A percentile compares a stretch with the other conserved stretches of the same genome.
phyloP scores from a whole-genome alignment of 345 rosid genomes.

The Lagerstroemia speciosa region DNA sequence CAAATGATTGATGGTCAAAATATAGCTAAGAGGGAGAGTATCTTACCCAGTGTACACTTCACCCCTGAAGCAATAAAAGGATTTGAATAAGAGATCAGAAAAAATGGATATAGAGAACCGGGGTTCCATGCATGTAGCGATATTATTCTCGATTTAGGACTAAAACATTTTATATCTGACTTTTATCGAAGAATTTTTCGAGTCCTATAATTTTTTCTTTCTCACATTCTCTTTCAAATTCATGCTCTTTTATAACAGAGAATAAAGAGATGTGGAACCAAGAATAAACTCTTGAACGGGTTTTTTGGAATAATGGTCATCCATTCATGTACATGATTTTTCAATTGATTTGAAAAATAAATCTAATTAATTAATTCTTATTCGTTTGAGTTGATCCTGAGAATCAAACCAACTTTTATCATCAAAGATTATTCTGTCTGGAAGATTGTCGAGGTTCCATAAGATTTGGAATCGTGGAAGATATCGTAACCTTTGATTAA shows the following conservation, averaged over 20 bases:
- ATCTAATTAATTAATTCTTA: conserved; percentile 13
- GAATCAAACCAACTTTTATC: conserved; percentile 20
- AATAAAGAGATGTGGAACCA: no score
- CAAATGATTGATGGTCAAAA: not conserved
- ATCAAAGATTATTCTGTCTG: conserved; percentile 20
- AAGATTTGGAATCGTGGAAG: conserved; percentile 25
- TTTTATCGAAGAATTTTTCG: no score
- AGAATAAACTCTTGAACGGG: conserved; percentile 13
- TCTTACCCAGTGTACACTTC: conserved; percentile 9
- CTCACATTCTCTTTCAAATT: no score
- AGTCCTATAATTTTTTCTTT: no score
- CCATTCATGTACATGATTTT: not conserved
- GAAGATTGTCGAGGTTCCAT: conserved; percentile 26
- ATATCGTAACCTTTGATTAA: not conserved
- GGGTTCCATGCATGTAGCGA: no score
- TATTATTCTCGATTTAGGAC: no score
- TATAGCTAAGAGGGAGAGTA: no score
- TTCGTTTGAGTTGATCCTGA: conserved; percentile 22
- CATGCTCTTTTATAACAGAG: no score
- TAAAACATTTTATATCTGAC: no score
- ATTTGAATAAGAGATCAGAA: conserved; percentile 14
- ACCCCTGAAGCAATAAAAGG: not conserved
- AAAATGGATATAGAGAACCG: conserved; percentile 20
- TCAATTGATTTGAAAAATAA: not conserved
- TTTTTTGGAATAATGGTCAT: conserved; percentile 9